Evolutionary conservation across 768 basidiomycete species (phyloP), one percentile per base, ranked within the genome.

Genomic region (Neoboletus brunneissimus): DNA sequence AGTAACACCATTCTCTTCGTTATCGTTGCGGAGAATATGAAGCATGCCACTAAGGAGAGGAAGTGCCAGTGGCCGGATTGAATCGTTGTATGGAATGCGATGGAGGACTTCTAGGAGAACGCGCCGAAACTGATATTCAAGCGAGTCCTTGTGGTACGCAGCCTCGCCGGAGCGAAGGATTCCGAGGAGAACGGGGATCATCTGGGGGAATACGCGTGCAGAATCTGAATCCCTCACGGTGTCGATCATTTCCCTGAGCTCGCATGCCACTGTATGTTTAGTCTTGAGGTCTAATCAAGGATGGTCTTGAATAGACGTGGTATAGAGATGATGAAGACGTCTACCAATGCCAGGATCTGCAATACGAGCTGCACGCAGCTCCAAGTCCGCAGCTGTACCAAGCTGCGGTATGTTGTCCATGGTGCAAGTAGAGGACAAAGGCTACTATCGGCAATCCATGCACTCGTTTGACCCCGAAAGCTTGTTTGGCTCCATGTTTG

Each of bases 1-100:
- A 2, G 86, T 81, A 32, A 88, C 81, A 3, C 91, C 97, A 66
- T 94, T 95, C 69, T 99, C 97, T 73, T 99, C 97, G 69, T 97
- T 98, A 76, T 99, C 97, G 61, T 83, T 77, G 25, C 89, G 86
- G 31, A 98, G 79, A 51, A 94, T 77, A 59, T 91, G 80, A 37
- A 98, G 79, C 85, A 97, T 86, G 51, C 92, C 86, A 53, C 79
- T 79, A 69, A 90, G 89, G 44, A 98, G 81, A 2, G 80, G 69
- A 15, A 79, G 74, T 18, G 84, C 79, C 59, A 89, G 87, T 50
- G 81, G 78, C 40, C 89, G 82, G 22, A 94, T 77, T n/a, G 81
- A 76, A 52, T 98, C 97, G 51, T 83, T 83, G 40, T 86, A 81
- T 0, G 94, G 91, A 13, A 98, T 79, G 41, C 94, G 88, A 72